Evolutionary conservation across 2,329 filamentous ascomycete species (phyloP).

Genomic region (Epichloe sp.): DNA sequence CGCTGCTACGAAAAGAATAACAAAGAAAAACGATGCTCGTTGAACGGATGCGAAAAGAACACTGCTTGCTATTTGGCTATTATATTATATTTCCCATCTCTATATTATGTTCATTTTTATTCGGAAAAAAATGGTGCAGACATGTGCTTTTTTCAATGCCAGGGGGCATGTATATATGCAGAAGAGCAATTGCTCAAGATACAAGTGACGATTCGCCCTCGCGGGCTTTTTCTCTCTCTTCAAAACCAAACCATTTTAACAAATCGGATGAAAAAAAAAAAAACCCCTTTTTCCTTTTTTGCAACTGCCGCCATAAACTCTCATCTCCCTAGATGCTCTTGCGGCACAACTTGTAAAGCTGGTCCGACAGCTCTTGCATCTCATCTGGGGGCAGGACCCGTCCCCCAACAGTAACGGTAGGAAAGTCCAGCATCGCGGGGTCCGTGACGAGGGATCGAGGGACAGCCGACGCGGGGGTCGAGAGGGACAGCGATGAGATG

Average conservation of each 20-base stretch:
- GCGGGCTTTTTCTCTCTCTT: not conserved
- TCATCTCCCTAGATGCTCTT: not conserved
- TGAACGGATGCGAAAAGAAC: too few relatives aligned
- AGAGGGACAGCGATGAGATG: constrained; percentile 2
- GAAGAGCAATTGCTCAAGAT: too few relatives aligned
- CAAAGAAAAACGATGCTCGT: too few relatives aligned
- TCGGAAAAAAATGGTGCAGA: too few relatives aligned
- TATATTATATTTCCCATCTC: too few relatives aligned
- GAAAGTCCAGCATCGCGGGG: not conserved
- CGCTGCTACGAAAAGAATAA: too few relatives aligned
- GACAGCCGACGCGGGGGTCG: not conserved
- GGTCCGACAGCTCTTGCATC: constrained; percentile 1
- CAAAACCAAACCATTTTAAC: not conserved
- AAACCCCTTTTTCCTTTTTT: not conserved
- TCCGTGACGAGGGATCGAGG: not conserved
- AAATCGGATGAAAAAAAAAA: not conserved
- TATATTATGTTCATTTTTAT: too few relatives aligned
- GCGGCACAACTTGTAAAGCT: constrained; percentile 1
- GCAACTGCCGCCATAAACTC: too few relatives aligned
- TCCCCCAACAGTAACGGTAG: constrained; percentile 1
- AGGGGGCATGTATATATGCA: too few relatives aligned
- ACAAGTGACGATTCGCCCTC: not conserved
- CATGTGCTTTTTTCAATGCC: too few relatives aligned
- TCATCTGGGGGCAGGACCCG: not conserved
- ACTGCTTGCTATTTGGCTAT: too few relatives aligned